Percentiles rank a stretch among this genome's conserved stretches.
Conservation (phyloP, 129 eudicot species). For the Mikania micrantha region DNA sequence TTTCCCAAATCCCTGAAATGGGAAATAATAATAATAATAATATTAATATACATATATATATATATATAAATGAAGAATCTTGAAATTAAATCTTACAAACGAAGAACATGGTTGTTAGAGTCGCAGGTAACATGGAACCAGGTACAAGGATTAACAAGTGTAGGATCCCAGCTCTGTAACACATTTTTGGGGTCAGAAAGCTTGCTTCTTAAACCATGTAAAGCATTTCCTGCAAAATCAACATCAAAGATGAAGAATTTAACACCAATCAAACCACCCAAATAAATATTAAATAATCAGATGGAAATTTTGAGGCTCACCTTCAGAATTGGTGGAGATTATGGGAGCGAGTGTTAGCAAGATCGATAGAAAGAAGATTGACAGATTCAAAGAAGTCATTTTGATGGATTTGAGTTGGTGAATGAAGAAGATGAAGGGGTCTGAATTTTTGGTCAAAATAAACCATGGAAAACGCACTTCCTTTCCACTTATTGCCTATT, state of each 20-base stretch:
- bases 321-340: conserved; percentile 65
- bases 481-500: not conserved
- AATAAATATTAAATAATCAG: not conserved
- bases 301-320: conserved; percentile 15
- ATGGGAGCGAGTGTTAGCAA: conserved; percentile 38
- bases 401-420: not conserved
- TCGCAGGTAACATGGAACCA: conserved; percentile 94
- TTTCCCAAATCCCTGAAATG: conserved; percentile 89
- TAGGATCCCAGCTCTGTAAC: conserved; percentile 86
- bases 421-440: conserved; percentile 21
- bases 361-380: conserved; percentile 31
- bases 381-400: conserved; percentile 25
- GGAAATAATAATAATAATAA: too few relatives aligned
- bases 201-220: conserved; percentile 57
- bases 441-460: conserved; percentile 12
- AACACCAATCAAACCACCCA: not conserved
- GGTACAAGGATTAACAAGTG: conserved; percentile 87
- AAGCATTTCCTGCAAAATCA: conserved; percentile 62
- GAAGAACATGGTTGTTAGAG: conserved; percentile 54
- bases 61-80: not conserved
- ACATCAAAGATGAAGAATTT: conserved; percentile 2
- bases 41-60: too few relatives aligned
- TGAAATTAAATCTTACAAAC: conserved; percentile 49
- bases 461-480: conserved; percentile 11
- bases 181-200: conserved; percentile 71